Conservation (phyloP, 345 rosid genomes). For the Balakata baccata region DNA sequence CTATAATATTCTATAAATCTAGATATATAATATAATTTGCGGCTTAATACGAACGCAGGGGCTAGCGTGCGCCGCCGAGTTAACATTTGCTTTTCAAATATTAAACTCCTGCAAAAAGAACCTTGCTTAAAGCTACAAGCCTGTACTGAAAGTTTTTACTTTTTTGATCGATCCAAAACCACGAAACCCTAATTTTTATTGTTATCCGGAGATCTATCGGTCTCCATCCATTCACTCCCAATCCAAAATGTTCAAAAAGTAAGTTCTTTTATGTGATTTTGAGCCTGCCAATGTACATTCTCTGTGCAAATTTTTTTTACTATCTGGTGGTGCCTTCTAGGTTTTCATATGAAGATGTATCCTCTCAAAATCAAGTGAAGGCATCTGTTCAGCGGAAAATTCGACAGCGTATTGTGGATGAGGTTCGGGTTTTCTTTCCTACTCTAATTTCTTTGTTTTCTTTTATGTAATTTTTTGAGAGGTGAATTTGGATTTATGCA, state of each 20-base stretch:
- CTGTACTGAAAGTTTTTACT: neutral
- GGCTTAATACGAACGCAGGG: conserved; percentile 4
- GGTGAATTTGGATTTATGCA: neutral
- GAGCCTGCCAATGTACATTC: neutral
- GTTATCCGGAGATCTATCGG: neutral
- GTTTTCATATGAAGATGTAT: conserved; percentile 86
- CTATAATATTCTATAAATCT: too few species aligned
- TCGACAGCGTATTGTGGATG: conserved; percentile 94
- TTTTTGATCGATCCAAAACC: conserved; percentile 5
- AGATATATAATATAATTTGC: too few species aligned
- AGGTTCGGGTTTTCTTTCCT: conserved; percentile 41
- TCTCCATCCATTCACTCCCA: neutral
- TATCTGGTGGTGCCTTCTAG: conserved; percentile 29
- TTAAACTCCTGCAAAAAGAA: neutral
- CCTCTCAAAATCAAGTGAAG: conserved; percentile 96
- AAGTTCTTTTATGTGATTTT: neutral
- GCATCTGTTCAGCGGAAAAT: conserved; percentile 96
- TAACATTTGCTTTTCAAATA: neutral
- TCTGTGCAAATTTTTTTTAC: neutral
- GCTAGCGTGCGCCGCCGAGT: neutral
- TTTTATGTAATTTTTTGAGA: neutral
- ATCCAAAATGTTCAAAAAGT: conserved; percentile 27
- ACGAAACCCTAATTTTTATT: neutral
- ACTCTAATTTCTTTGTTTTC: conserved; percentile 4
- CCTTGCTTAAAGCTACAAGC: neutral